A percentile compares a stretch with the other conserved stretches of the same genome.
These are phyloP conservation scores for Areca catechu DNA, from an alignment of 176 grass and related monocot genomes.

Conservation along the genomic window DNA sequence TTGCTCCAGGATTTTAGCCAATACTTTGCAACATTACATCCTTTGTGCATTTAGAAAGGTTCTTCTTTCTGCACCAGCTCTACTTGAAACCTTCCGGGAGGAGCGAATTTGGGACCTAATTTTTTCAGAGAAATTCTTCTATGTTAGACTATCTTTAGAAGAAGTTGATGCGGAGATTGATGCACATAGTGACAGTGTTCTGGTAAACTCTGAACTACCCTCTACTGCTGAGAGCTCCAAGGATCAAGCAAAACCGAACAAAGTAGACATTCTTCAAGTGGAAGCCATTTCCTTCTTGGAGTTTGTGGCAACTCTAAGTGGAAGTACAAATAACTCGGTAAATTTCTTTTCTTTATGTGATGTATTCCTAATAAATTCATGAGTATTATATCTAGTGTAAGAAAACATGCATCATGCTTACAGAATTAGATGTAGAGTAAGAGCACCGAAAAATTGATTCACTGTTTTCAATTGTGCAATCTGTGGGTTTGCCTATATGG, in stretches of 20 bases:
- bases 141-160: constrained; percentile 51
- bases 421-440: no score
- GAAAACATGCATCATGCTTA: no score
- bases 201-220: constrained; percentile 9
- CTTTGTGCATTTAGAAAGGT: constrained; percentile 83
- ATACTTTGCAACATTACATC: constrained; percentile 76
- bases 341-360: not conserved
- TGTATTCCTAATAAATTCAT: no score
- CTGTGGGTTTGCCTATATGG: no score
- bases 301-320: constrained; percentile 66
- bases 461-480: no score
- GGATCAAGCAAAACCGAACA: constrained; percentile 13
- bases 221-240: constrained; percentile 15
- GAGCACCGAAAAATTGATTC: no score
- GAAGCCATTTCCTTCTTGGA: constrained; percentile 99
- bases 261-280: constrained; percentile 66
- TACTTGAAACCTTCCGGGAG: constrained; percentile 69
- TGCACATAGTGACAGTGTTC: constrained; percentile 20
- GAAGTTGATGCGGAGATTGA: constrained; percentile 21
- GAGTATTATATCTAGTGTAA: no score
- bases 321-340: constrained; percentile 91
- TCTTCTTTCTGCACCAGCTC: constrained; percentile 79
- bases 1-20: constrained; percentile 75
- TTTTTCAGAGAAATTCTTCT: constrained; percentile 95
- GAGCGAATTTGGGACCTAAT: constrained; percentile 91